Evolutionary conservation across 768 basidiomycete species (phyloP), one percentile per base, ranked within the genome.

Genomic region (Postia placenta): DNA sequence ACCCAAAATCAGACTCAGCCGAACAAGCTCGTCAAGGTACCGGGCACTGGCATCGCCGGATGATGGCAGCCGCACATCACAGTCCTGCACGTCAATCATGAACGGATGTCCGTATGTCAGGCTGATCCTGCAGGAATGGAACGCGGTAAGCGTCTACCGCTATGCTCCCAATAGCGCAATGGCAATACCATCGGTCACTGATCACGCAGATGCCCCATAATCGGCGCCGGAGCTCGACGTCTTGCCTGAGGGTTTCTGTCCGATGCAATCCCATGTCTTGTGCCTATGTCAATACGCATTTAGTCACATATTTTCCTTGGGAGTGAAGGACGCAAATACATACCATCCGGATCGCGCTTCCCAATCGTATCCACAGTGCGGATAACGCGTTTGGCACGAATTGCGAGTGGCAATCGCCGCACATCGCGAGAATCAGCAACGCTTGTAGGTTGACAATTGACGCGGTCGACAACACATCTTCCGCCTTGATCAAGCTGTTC

Each of bases 41-140:
- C 87, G 65, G 62, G 86, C 81, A 49, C 78, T 75, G 12, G 79
- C 75, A 59, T 92, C 85, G 38, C 90, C 92, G 2, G 89, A 90
- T 7, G 91, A 91, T 1, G 94, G 94, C 27, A 96, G 73, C 47
- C 93, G 84, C 3, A 90, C 87, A 66, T 99, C 95, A 66, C 96
- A 99, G 65, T 99, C 96, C 56, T 87, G 83, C 2, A 98, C 81
- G 64, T 97, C 94, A 53, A 99, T 95, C 87, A 95, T 90, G 64
- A 84, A 87, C 2, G 95, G 95, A 56, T 92, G 89, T 0, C 95
- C 95, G 58, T 92, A 91, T 20, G 90, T 84, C 30, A 93, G 72
- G 61, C 88, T 90, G 47, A 84, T 79, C 90, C 89, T 91, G 47
- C 27, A 33, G 30, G 7, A 33, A 33, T 7, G 15, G 30, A 45